phyloP scores from a whole-genome alignment of 2,329 filamentous ascomycete species.

The Neurospora sp. region DNA sequence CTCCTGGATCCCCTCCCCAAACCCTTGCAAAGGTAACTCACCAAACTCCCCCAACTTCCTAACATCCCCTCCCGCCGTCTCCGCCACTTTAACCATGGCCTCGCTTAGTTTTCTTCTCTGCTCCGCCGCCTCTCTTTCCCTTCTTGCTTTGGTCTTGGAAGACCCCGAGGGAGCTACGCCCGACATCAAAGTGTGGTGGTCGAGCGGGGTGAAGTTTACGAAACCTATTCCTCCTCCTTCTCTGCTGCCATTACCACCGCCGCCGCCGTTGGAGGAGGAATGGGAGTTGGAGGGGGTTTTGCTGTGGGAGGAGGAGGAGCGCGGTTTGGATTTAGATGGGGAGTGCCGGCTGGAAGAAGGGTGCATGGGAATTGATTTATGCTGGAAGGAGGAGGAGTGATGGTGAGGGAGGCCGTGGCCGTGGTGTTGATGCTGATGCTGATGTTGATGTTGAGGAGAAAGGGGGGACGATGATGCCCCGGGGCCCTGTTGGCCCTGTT shows the following conservation, averaged over 20 bases:
- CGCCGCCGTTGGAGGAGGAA: not conserved
- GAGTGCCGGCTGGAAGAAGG: not conserved
- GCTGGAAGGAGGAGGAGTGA: not conserved
- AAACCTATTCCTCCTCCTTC: constrained; percentile 43
- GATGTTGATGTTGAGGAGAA: not conserved
- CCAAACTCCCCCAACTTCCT: constrained; percentile 34
- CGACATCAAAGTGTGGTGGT: constrained; percentile 69
- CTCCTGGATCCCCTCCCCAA: not conserved
- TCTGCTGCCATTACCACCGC: constrained; percentile 1
- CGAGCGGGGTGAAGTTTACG: constrained; percentile 80
- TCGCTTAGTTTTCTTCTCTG: constrained; percentile 59
- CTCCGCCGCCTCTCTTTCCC: constrained; percentile 81
- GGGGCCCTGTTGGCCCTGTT: not conserved
- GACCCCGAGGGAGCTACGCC: constrained; percentile 88
- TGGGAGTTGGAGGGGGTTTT: not conserved
- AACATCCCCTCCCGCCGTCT: constrained; percentile 60
- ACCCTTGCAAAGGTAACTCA: not conserved
- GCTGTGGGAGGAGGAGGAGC: not conserved
- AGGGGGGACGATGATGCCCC: not conserved
- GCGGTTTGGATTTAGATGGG: not conserved
- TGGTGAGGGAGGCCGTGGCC: not conserved
- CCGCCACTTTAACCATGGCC: constrained; percentile 57
- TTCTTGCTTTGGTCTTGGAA: constrained; percentile 85
- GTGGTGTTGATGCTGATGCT: no score
- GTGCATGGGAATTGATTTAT: not conserved